These are phyloP conservation scores for Fomitopsis schrenkii DNA, from an alignment of 1,284 basidiomycete genomes.

Conservation along the genomic window DNA sequence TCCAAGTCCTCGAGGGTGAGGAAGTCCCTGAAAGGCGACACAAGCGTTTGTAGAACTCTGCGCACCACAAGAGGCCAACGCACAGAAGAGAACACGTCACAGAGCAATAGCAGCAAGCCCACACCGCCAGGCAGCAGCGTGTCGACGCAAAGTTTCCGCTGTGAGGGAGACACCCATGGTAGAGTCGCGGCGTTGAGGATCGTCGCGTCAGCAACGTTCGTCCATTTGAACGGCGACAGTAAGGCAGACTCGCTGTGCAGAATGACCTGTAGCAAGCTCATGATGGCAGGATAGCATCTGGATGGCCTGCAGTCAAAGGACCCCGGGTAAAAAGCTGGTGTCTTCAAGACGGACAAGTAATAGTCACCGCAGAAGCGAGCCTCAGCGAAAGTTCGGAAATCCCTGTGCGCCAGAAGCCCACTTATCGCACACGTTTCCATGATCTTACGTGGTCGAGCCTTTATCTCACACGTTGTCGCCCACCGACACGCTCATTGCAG, in stretches of 20 bases:
- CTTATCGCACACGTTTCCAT: neutral
- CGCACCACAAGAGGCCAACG: conserved; percentile 19
- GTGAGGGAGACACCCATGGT: neutral
- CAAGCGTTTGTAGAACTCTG: conserved; percentile 25
- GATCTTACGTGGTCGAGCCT: neutral
- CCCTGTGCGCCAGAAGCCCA: neutral
- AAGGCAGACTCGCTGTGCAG: neutral
- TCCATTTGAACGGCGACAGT: neutral
- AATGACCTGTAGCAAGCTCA: neutral
- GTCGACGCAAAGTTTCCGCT: neutral
- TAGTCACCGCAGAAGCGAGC: no score
- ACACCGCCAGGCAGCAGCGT: conserved; percentile 14
- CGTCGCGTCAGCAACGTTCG: neutral
- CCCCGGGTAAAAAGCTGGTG: neutral
- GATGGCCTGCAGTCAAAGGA: neutral
- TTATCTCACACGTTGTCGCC: neutral
- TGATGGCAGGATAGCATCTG: neutral
- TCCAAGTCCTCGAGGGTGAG: conserved; percentile 47
- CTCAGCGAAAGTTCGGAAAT: neutral
- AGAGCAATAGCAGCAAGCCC: conserved; percentile 27
- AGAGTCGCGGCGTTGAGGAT: neutral
- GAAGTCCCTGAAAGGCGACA: conserved; percentile 49
- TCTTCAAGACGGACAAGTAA: no score
- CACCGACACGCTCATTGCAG: neutral
- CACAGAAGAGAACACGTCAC: conserved; percentile 29